Conservation (phyloP, 179 eudicot species). For the Actinidia chinensis region DNA sequence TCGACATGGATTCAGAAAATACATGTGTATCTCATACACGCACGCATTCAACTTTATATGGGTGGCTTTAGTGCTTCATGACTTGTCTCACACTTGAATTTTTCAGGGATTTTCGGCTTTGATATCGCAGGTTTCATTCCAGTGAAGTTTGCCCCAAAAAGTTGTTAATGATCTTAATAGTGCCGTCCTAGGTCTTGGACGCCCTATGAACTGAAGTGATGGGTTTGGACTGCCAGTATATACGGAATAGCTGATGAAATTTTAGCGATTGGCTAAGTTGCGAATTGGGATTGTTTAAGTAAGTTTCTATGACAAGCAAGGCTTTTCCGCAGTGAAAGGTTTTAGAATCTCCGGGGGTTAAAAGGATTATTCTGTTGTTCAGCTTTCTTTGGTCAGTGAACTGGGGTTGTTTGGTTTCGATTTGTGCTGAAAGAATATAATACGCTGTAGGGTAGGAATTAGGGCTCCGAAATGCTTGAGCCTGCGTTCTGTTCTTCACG, state of each 20-base stretch:
- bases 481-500: slow-evolving; percentile 47
- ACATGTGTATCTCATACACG: slow-evolving; percentile 7
- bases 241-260: background rate
- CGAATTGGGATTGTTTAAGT: slow-evolving; percentile 11
- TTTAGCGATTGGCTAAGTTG: background rate
- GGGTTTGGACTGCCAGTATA: background rate
- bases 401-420: slow-evolving; percentile 8
- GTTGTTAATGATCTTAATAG: background rate
- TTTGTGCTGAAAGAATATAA: slow-evolving; percentile 9
- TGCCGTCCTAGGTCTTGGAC: too few relatives aligned
- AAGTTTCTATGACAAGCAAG: background rate
- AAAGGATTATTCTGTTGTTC: slow-evolving; percentile 1
- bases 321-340: background rate
- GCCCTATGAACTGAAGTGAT: background rate
- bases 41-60: background rate
- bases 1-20: too few relatives aligned
- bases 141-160: background rate
- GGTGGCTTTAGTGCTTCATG: background rate
- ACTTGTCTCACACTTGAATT: too few relatives aligned
- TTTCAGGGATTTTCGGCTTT: background rate
- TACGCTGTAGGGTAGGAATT: too few relatives aligned
- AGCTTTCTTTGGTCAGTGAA: background rate
- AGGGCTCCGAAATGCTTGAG: slow-evolving; percentile 36
- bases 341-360: background rate
- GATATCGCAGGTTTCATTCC: background rate